Percentiles rank a stretch among this genome's conserved stretches.
Evolutionary conservation across 2,329 filamentous ascomycete genomes (phyloP).

Genomic region (Xylariaceae sp.): DNA sequence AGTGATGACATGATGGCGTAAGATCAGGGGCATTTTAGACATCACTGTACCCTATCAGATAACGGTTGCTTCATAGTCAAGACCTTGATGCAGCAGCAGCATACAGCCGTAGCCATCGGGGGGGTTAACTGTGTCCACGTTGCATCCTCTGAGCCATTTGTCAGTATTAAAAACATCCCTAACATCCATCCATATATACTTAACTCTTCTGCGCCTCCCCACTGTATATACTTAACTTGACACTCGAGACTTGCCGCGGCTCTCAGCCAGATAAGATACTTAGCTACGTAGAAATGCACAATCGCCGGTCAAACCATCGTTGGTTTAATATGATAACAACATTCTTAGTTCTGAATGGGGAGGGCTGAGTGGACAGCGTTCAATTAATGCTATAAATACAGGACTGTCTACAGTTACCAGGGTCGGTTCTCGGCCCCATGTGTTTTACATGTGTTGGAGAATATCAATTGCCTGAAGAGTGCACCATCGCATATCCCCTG

Average conservation of each 20-base stretch:
- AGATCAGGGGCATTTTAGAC: slow-evolving; percentile 15
- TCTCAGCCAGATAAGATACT: too few relatives aligned
- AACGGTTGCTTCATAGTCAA: slow-evolving; percentile 21
- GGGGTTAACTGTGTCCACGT: slow-evolving; percentile 22
- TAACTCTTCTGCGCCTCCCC: slow-evolving; percentile 15
- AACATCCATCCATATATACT: too few relatives aligned
- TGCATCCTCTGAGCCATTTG: slow-evolving; percentile 22
- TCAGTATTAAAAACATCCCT: slow-evolving; percentile 12
- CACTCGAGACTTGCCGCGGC: slow-evolving; percentile 3
- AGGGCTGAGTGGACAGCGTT: slow-evolving; percentile 25
- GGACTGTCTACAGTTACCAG: slow-evolving; percentile 13
- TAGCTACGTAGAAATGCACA: too few relatives aligned
- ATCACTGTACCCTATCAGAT: slow-evolving; percentile 21
- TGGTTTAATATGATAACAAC: too few relatives aligned
- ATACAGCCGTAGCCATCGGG: slow-evolving; percentile 25
- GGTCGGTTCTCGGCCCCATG: slow-evolving; percentile 11
- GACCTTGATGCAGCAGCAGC: slow-evolving; percentile 6
- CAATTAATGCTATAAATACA: slow-evolving; percentile 21
- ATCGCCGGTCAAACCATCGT: too few relatives aligned
- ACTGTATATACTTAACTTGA: slow-evolving; percentile 18
- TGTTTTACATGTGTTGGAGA: slow-evolving; percentile 6
- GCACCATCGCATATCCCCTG: slow-evolving; percentile 5
- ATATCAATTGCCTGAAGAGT: slow-evolving; percentile 8
- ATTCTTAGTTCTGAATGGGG: slow-evolving; percentile 6
- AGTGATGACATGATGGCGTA: slow-evolving; percentile 29